Base-by-base conservation (phyloP, 495 filamentous ascomycete species). In the Glarea lozoyensis region DNA sequence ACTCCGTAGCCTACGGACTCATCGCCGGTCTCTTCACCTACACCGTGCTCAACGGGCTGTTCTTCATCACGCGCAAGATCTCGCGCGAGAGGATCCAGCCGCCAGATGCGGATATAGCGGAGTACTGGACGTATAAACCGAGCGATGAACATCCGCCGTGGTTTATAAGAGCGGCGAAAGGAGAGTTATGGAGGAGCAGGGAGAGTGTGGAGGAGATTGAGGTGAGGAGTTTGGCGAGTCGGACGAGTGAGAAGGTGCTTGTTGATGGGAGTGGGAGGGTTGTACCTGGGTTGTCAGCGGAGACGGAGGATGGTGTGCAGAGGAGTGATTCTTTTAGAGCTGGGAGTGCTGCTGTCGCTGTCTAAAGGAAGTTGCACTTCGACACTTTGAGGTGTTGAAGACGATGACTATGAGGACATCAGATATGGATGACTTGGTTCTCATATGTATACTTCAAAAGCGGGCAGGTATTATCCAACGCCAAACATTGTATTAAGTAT, bases 11-110 rank as follows among this genome's bases (percentile, higher is more conserved):
- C 3, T 88, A 88, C 46, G 84, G 84, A 3, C 67, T 88, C 21
- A 84, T 89, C 43, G 83, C 81, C 2, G 85, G 85, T 20, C 77
- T 89, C 42, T 71, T 88, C 45, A 78, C 79, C 39, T 89, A 89
- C 50, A 71, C 78, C 22, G 53, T 66, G 21, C 66, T 92, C 36
- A 92, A 92, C 56, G 64, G 62, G 2, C 52, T 74, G 43, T 76
- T 80, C 11, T 87, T 73, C 70, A 27, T 75, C 21, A 64, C 79
- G 19, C 70, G 73, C 44, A 71, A 70, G 52, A 31, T 68, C 11
- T 79, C 74, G 2, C 61, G 72, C 0, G 80, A 76, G 12, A 68
- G 72, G 7, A 72, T 88, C 33, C 66, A 75, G 3, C 86, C 86
- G 0, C 71, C 76, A 0, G 80, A 86, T 52, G 82, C 82, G 61